phyloP scores from a whole-genome alignment of 495 filamentous ascomycete species.

The Wilcoxina mikolae region DNA sequence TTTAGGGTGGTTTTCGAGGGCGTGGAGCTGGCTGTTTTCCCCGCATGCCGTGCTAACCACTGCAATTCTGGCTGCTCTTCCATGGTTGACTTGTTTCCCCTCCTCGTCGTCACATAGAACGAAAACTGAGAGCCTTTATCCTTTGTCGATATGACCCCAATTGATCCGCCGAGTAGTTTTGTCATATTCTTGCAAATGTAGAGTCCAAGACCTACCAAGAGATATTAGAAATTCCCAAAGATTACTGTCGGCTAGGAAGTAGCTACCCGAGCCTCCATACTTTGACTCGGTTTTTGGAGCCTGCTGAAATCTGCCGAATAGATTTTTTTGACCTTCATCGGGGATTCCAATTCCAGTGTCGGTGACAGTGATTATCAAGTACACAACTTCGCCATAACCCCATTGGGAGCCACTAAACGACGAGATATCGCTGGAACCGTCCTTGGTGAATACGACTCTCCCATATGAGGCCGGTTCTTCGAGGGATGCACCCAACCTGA shows the following conservation, averaged over 20 bases:
- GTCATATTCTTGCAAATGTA: conserved; percentile 68
- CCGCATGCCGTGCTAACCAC: background rate
- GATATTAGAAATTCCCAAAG: background rate
- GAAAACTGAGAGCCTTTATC: conserved; percentile 69
- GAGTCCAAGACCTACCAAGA: conserved; percentile 44
- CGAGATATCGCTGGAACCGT: background rate
- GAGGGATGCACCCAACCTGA: conserved; percentile 42
- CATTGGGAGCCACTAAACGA: conserved; percentile 32
- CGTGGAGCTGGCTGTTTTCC: background rate
- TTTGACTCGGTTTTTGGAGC: conserved; percentile 64
- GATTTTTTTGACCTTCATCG: conserved; percentile 53
- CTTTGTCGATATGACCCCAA: conserved; percentile 57
- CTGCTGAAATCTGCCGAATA: conserved; percentile 74
- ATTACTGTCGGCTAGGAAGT: background rate
- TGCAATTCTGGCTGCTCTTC: background rate
- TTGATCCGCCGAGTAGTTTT: conserved; percentile 70
- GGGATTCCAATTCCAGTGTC: conserved; percentile 68
- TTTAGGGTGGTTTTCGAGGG: too few species aligned
- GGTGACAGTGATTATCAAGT: conserved; percentile 56
- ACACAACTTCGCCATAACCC: conserved; percentile 44
- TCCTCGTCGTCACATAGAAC: conserved; percentile 41
- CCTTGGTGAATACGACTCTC: conserved; percentile 28
- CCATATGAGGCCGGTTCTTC: conserved; percentile 31
- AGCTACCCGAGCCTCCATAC: conserved; percentile 55
- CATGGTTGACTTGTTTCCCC: background rate